Evolutionary conservation across 129 eudicot species (phyloP).

Genomic region (Flaveria trinervia): DNA sequence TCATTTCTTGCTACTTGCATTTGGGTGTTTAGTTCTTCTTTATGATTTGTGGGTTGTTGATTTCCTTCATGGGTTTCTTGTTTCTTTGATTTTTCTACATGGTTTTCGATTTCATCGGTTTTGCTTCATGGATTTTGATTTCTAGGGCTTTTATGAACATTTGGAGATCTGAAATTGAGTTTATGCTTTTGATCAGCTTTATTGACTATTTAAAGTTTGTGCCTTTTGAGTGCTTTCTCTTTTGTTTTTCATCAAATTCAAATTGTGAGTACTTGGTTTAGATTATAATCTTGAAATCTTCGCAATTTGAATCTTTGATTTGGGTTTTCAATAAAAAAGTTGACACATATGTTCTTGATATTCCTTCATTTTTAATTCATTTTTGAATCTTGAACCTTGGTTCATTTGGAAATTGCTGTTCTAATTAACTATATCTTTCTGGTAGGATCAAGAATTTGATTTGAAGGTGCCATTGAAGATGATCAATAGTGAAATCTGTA

Average conservation of each 20-base stretch:
- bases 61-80: constrained; percentile 10
- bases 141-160: constrained; percentile 34
- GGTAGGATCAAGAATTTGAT: constrained; percentile 35
- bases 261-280: constrained; percentile 24
- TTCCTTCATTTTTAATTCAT: constrained; percentile 11
- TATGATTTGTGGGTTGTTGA: constrained; percentile 8
- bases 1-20: constrained; percentile 63
- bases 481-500: constrained; percentile 22
- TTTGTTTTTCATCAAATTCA: constrained; percentile 34
- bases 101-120: background rate
- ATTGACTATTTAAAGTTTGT: constrained; percentile 37
- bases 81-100: constrained; percentile 19
- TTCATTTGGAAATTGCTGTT: constrained; percentile 15
- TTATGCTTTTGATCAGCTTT: constrained; percentile 37
- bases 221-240: constrained; percentile 36
- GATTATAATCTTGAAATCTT: constrained; percentile 17
- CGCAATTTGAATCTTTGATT: constrained; percentile 18
- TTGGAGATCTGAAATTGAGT: constrained; percentile 38
- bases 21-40: background rate
- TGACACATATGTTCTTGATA: constrained; percentile 11
- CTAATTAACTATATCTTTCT: background rate
- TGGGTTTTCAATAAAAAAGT: constrained; percentile 22
- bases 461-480: constrained; percentile 29
- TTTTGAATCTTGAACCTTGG: constrained; percentile 31
- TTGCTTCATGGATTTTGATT: constrained; percentile 12